Evolutionary conservation across 441 rosid species (phyloP), one percentile per base, ranked within the genome.

Genomic region (Arabidopsis hybrid): DNA sequence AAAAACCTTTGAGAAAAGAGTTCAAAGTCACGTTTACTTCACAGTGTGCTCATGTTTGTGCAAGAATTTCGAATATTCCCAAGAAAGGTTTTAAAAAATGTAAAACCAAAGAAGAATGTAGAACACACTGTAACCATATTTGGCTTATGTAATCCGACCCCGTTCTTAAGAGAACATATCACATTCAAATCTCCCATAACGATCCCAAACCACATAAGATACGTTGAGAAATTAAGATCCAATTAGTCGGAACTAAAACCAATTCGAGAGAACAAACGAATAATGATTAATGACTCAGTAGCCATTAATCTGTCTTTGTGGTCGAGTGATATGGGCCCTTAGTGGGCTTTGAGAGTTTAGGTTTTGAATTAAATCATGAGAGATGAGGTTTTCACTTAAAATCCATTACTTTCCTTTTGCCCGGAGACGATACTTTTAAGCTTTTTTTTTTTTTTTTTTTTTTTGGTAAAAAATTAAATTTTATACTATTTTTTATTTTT

Each of bases 211-310:
- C 29, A 38, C 38, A 63, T 56, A 40, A 47, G 66, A 49, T 40
- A 57, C 26, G 26, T 34, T 71, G 56, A 65, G 35, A 71, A 50
- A 61, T 64, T 16, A 50, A 50, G 72, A 59, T 36, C 35, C 49
- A 76, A 59, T 71, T 76, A 76, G 76, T 71, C 31, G 49, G 60
- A 76, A 70, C 76, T 77, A 71, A 65, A 65, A 65, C 67, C 80
- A 65, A 40, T 45, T 58, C n/a, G n/a, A 32, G 51, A 65, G 47
- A 42, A 42, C 47, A 42, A 12, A 13, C 14, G 47, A 13, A 26
- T 26, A 26, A 26, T 26, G 29, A 26, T 26, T 26, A 26, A 26
- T 26, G 29, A 26, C 29, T 26, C 29, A 26, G 29, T 26, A 26
- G 29, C 29, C 29, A 26, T 26, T 26, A 26, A 26, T 26, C 29